A percentile compares a stretch with the other conserved stretches of the same genome.
phyloP scores from a whole-genome alignment of 192 early-diverging fungal species.

The Backusella circina region DNA sequence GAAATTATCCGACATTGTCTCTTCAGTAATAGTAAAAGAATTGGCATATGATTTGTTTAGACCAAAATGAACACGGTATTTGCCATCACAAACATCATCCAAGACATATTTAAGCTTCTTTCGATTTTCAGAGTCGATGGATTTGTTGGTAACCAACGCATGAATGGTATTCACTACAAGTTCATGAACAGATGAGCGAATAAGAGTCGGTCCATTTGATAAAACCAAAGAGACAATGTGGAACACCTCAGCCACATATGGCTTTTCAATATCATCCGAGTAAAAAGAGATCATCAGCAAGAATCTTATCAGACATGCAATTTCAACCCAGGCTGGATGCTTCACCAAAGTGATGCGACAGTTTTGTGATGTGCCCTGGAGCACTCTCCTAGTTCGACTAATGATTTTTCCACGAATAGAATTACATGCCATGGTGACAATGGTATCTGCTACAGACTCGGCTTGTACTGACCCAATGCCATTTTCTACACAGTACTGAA shows the following conservation, averaged over 20 bases:
- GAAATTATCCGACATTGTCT: constrained; percentile 39
- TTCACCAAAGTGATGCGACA: constrained; percentile 62
- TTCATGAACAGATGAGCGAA: constrained; percentile 83
- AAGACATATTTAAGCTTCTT: constrained; percentile 55
- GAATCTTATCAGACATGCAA: constrained; percentile 80
- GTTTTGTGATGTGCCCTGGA: constrained; percentile 65
- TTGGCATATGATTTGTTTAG: constrained; percentile 58
- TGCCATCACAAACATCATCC: constrained; percentile 74
- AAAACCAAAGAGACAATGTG: constrained; percentile 79
- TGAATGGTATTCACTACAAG: constrained; percentile 88
- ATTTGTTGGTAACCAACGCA: constrained; percentile 56
- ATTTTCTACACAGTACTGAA: constrained; percentile 72
- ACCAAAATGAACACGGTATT: constrained; percentile 73
- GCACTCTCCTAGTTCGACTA: constrained; percentile 63
- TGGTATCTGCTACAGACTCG: constrained; percentile 82
- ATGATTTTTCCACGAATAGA: constrained; percentile 79
- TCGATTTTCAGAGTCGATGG: constrained; percentile 44
- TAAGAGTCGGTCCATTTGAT: constrained; percentile 75
- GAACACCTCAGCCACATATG: constrained; percentile 79
- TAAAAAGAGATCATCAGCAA: constrained; percentile 85
- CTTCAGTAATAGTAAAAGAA: constrained; percentile 57
- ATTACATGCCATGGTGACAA: constrained; percentile 69
- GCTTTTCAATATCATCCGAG: constrained; percentile 55
- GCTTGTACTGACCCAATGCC: constrained; percentile 71
- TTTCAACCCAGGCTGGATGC: constrained; percentile 84